Conservation (phyloP, 345 rosid genomes). For the Citrus inodora region DNA sequence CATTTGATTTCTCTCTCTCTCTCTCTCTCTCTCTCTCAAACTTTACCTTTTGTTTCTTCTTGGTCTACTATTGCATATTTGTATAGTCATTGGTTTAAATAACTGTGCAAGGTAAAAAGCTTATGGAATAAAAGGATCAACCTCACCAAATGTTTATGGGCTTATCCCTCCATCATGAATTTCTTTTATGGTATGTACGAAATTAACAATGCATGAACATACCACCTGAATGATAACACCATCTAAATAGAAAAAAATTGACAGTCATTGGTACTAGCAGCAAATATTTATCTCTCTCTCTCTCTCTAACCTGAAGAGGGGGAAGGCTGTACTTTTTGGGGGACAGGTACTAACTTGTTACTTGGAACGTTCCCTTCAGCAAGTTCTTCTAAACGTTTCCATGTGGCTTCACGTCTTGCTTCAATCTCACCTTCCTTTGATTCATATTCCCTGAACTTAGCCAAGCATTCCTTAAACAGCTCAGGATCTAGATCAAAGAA, state of each 20-base stretch:
- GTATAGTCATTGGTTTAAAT: neutral
- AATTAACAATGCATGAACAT: neutral
- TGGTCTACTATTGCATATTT: neutral
- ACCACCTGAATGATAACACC: constrained; percentile 7
- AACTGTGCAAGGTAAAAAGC: neutral
- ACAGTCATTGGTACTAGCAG: constrained; percentile 1
- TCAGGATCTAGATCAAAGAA: constrained; percentile 67
- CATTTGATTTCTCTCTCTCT: neutral
- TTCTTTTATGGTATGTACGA: neutral
- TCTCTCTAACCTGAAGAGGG: constrained; percentile 19
- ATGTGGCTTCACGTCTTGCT: constrained; percentile 53
- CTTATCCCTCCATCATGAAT: constrained; percentile 4
- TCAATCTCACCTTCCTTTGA: constrained; percentile 37
- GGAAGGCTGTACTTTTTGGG: constrained; percentile 17
- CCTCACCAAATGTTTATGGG: constrained; percentile 15
- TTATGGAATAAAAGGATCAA: constrained; percentile 7
- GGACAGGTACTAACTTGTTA: constrained; percentile 24
- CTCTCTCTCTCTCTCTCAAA: too few species aligned
- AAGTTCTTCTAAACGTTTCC: constrained; percentile 68
- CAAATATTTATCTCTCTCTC: neutral
- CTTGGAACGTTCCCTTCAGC: constrained; percentile 29
- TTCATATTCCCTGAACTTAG: constrained; percentile 57
- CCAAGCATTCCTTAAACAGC: constrained; percentile 51
- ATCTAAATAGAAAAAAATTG: constrained; percentile 9
- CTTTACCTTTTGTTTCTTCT: neutral